Percentiles rank a stretch among this genome's conserved stretches.
phyloP scores from a whole-genome alignment of 2,329 filamentous ascomycete species.

The Hymenoscyphus infarciens region DNA sequence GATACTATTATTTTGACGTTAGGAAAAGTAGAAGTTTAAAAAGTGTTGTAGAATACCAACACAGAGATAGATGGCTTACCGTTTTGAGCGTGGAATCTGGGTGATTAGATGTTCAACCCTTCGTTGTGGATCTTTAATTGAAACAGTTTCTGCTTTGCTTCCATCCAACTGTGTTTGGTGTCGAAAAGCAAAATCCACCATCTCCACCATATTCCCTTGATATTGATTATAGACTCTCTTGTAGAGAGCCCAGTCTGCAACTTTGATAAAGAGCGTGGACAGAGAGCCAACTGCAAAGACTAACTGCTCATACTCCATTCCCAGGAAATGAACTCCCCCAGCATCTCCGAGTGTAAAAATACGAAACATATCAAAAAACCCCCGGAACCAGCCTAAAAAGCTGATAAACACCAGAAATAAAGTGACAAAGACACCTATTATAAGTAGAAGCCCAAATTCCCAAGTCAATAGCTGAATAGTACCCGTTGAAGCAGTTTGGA shows the following conservation, averaged over 20 bases:
- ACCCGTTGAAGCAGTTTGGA: not conserved
- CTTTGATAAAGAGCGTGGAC: not conserved
- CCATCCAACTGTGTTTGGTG: not conserved
- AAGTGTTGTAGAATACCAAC: no score
- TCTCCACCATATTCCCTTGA: not conserved
- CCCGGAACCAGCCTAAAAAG: not conserved
- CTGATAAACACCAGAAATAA: not conserved
- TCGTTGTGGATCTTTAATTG: not conserved
- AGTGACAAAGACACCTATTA: not conserved
- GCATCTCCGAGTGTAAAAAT: not conserved
- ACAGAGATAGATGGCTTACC: not conserved
- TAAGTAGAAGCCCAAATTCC: not conserved
- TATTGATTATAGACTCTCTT: not conserved
- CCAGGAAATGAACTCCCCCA: not conserved
- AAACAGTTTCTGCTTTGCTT: not conserved
- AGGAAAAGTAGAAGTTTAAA: not conserved
- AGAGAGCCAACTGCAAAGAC: not conserved
- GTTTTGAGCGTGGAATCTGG: not conserved
- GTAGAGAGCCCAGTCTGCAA: not conserved
- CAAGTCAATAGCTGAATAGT: not conserved
- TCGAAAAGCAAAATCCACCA: not conserved
- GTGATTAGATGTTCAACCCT: not conserved
- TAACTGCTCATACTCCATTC: not conserved
- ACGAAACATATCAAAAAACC: not conserved
- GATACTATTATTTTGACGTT: not conserved